phyloP scores from a whole-genome alignment of 768 basidiomycete species.

The Boletus barrowsii region DNA sequence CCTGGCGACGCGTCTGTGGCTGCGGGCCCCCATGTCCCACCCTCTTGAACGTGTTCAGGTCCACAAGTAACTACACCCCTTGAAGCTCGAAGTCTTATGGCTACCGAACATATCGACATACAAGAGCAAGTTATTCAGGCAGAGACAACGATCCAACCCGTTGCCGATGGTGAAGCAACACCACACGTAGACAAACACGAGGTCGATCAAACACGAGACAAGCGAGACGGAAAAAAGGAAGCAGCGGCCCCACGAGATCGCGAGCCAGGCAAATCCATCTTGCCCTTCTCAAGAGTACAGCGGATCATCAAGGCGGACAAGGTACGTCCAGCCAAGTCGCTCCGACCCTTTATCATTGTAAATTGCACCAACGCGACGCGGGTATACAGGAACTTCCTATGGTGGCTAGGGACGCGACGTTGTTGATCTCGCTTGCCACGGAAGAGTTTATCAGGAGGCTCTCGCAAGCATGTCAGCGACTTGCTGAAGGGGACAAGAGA shows the following conservation, averaged over 20 bases:
- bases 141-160: conserved; percentile 2
- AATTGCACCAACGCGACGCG: background rate
- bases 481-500: conserved; percentile 69
- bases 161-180: conserved; percentile 12
- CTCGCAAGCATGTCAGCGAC: conserved; percentile 64
- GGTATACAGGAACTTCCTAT: conserved; percentile 67
- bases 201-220: conserved; percentile 5
- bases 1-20: conserved; percentile 1
- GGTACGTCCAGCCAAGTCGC: conserved; percentile 35
- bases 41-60: background rate
- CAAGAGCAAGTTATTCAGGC: conserved; percentile 6
- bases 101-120: conserved; percentile 6
- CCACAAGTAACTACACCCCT: background rate
- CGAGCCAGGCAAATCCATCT: conserved; percentile 63
- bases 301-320: conserved; percentile 85
- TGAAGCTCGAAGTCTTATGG: conserved; percentile 6
- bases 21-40: background rate
- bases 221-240: conserved; percentile 24
- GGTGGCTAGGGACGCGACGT: conserved; percentile 72
- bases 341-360: no score
- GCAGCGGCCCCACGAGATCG: conserved; percentile 22
- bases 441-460: conserved; percentile 85
- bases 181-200: background rate
- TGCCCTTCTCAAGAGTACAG: conserved; percentile 78
- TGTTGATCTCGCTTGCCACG: conserved; percentile 78